Base-by-base conservation (phyloP, 371 early-diverging fungal species). In the Lichtheimia hyalospora region DNA sequence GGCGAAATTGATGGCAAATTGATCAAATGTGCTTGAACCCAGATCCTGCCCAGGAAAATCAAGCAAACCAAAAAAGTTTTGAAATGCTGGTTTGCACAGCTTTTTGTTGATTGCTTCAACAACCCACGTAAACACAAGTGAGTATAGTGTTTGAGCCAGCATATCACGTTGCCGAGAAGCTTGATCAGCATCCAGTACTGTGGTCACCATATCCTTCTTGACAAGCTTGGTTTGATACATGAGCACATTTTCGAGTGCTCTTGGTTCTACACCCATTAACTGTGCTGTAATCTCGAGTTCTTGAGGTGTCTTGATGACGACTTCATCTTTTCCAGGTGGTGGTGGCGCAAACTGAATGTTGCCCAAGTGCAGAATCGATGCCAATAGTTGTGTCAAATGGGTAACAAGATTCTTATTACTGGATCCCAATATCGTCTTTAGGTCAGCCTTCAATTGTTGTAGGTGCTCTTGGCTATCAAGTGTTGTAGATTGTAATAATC, bases 341-440 rank as follows among this genome's bases (percentile, higher is more conserved):
- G 73, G 76, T 44, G 80, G 78, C 46, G 79, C 76, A 68, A 96
- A 97, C 41, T 87, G 83, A 57, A 97, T 70, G 67, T 93, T 93
- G 25, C 95, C 94, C 34, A 97, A 76, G 60, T 91, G 89, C 41
- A 97, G 69, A 57, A 97, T 93, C 21, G 93, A 89, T 0, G 94
- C 87, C 57, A 97, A 63, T 51, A 94, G 82, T 52, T 92, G 88
- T 63, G 89, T 93, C 34, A 96, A 83, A 55, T 89, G 89, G 6
- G 81, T 79, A 59, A 89, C 89, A 61, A 84, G 83, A 60, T 85
- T 84, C 57, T 85, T 85, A 49, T 85, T 84, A 10, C 34, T 34
- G 49, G 96, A 76, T 5, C 96, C 96, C 13, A 95, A 55, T 34
- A 34, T 34, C 16, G 84, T 64, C 69, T 91, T 94, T 78, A 97